These are phyloP conservation scores for Penicillium egyptiacum DNA, from an alignment of 495 filamentous ascomycete species.

Conservation along the genomic window DNA sequence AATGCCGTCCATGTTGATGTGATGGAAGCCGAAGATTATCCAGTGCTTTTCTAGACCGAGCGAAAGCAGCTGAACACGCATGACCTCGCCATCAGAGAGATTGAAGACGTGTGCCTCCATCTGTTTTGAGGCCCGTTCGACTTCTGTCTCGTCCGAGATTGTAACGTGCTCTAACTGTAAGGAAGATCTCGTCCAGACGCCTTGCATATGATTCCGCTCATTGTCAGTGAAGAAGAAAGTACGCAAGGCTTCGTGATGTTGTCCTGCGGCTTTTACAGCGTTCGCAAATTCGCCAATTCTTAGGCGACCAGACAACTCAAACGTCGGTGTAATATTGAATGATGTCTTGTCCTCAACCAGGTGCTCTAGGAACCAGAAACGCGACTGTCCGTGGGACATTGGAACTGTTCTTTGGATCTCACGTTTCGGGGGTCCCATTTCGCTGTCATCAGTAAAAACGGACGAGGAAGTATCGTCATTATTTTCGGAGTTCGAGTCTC, in stretches of 20 bases:
- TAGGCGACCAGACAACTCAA: constrained; percentile 22
- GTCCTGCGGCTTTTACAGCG: constrained; percentile 32
- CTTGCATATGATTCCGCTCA: constrained; percentile 22
- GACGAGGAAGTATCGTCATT: constrained; percentile 17
- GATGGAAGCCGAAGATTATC: constrained; percentile 41
- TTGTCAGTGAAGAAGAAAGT: constrained; percentile 39
- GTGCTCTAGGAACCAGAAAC: constrained; percentile 47
- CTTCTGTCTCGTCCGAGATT: constrained; percentile 14
- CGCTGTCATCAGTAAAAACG: constrained; percentile 5
- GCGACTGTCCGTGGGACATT: constrained; percentile 43
- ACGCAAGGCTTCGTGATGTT: constrained; percentile 45
- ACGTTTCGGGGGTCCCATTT: not conserved
- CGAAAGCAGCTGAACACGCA: constrained; percentile 31
- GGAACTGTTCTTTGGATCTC: constrained; percentile 9
- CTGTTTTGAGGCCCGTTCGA: constrained; percentile 10
- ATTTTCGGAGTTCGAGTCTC: constrained; percentile 21
- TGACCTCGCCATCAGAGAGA: constrained; percentile 30
- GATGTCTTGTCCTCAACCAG: constrained; percentile 37
- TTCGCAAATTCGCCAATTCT: constrained; percentile 23
- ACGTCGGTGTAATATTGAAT: constrained; percentile 32
- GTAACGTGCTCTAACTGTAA: constrained; percentile 20
- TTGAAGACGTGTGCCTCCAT: constrained; percentile 31
- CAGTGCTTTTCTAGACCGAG: constrained; percentile 21
- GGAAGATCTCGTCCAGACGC: constrained; percentile 19
- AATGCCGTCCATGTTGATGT: constrained; percentile 52